Evolutionary conservation across 176 grass and related monocot species (phyloP), one percentile per base, ranked within the genome.

Genomic region (Elymus sibiricus): DNA sequence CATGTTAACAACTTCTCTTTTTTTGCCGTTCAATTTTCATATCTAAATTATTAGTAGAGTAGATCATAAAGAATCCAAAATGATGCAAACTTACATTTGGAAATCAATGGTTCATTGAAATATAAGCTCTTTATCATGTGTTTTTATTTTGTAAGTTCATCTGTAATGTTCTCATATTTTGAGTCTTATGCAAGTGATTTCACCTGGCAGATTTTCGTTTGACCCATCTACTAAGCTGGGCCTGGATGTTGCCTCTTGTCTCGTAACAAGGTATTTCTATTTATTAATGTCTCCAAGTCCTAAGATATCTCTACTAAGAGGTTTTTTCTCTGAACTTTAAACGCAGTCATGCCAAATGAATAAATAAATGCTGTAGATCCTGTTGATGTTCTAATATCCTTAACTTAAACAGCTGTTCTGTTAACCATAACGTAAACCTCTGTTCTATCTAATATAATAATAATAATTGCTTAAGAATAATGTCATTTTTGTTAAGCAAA

Each of bases 191-290:
- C 28, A 63, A 85, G n/a, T 70, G 72, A 25, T 32, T 79, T 90
- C 43, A 42, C 56, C 27, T 76, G 71, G 29, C 84, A 98, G 93
- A 74, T 98, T 98, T 90, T 79, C 93, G 74, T 98, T 98, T 92
- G 96, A 98, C 75, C 93, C 93, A 76, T 64, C 92, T 46, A 75
- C 86, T 75, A 98, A 92, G 81, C 64, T 98, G 80, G 96, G 96
- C 43, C 93, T 98, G 75, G 90, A 98, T 91, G 84, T 98, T 86
- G 96, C 96, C 79, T 98, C 93, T 5, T 98, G 96, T 88, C 90
- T 98, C 34, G 66, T 95, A 62, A 98, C 93, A 88, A 95, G 96
- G 96, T 95, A 94, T 84, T 7, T 77, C 10, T 60, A 51, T 37
- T 83, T 77, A 24, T 66, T 68, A 35, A 58, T 26, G 4, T 68